Evolutionary conservation across 192 early-diverging fungal species (phyloP).

Genomic region (Podila epicladia): DNA sequence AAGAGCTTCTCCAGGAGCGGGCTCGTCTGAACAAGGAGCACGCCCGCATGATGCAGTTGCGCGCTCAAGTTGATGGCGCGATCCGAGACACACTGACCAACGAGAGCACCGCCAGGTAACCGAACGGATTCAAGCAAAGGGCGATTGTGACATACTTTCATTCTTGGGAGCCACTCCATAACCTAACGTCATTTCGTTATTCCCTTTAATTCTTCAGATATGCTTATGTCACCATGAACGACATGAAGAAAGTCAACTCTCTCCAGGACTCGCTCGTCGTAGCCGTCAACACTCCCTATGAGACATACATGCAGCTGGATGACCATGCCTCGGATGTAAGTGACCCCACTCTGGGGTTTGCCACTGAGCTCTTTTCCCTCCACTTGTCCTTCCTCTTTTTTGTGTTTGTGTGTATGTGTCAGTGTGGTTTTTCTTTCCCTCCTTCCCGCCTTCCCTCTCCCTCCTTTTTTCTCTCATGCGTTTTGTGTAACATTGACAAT

Average conservation of each 20-base stretch:
- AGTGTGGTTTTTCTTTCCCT: neutral
- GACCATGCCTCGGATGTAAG: slow-evolving; percentile 30
- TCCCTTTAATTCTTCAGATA: slow-evolving; percentile 9
- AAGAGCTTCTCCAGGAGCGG: slow-evolving; percentile 34
- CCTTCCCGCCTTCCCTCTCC: neutral
- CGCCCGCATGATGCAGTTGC: slow-evolving; percentile 19
- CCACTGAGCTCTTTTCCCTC: neutral
- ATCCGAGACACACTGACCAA: slow-evolving; percentile 41
- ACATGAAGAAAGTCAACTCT: slow-evolving; percentile 45
- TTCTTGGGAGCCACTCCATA: neutral
- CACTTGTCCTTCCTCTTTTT: too few species aligned
- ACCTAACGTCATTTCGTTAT: neutral
- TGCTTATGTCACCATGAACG: slow-evolving; percentile 41
- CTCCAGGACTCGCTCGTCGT: slow-evolving; percentile 43
- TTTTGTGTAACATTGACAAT: slow-evolving; percentile 1
- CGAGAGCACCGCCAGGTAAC: slow-evolving; percentile 41
- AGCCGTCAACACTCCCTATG: slow-evolving; percentile 39
- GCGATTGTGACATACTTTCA: neutral
- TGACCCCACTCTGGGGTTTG: neutral
- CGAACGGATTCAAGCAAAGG: neutral
- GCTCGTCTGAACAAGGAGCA: slow-evolving; percentile 25
- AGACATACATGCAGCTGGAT: slow-evolving; percentile 44
- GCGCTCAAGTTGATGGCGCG: slow-evolving; percentile 26
- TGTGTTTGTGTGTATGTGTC: neutral
- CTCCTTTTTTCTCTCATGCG: neutral